Evolutionary conservation across 2,329 filamentous ascomycete species (phyloP), one percentile per base, ranked within the genome.

Genomic region (Pseudocercospora ulei): DNA sequence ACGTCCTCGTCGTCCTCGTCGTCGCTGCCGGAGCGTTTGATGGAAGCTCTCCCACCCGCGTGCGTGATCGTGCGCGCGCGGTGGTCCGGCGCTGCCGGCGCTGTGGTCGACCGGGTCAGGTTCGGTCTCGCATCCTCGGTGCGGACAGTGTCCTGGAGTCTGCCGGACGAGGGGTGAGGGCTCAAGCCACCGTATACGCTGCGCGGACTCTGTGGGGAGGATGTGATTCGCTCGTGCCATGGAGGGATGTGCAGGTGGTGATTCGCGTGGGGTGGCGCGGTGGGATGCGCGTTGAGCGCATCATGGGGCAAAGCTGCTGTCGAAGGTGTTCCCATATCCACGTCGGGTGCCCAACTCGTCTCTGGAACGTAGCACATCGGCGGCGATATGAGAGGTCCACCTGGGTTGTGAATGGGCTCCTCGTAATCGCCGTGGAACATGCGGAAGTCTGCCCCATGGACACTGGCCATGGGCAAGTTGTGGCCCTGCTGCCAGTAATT

Each of bases 1-100:
- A 52, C 40, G 44, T 53, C 54, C 7, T 55, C 53, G 6, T 57
- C 55, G 27, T 57, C 55, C 38, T 53, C 54, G 11, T 56, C 53
- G 12, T 57, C 56, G 43, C 51, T 55, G 16, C 44, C 49, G 5
- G 41, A 43, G 6, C 46, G 49, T 38, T 52, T 57, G 37, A 49
- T 39, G 11, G 46, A 39, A 1, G 49, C 35, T 6, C 46, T 45
- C 12, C 33, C 42, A 8, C 39, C 43, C 12, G 41, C 24, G 13
- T 48, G 40, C 16, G 38, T 38, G 26, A 26, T 18, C 35, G 41
- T 43, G 29, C 38, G 44, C 17, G 40, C 45, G 29, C 40, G 44
- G 5, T 39, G 41, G 7, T 43, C 43, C 6, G 43, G 44, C n/a
- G 39, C 39, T 30, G 49, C 42, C 16, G 52, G 54, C 7, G 54